Evolutionary conservation across 257 asterid species (phyloP), one percentile per base, ranked within the genome.

Genomic region (Gentiana straminea): DNA sequence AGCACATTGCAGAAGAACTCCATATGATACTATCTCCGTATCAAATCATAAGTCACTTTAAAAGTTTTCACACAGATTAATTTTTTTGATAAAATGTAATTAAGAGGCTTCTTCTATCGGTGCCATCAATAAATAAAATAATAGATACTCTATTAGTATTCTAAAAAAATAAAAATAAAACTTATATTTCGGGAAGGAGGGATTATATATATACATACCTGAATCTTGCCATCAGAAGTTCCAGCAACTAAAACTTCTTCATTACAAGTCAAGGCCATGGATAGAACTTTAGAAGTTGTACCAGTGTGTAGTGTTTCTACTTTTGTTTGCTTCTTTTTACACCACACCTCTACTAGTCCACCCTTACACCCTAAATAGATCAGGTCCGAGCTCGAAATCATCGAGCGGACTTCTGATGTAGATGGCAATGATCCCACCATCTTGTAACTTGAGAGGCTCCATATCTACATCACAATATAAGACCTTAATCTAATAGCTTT

Each of bases 181-280:
- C 24, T 24, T 24, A 24, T 24, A 24, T 24, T 24, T 24, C 24
- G 24, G 24, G 24, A 24, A 24, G 24, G 24, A 24, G 24, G 24
- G 24, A 24, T 24, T 24, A 24, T 24, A 24, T 24, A 5, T 1
- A 3, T 7, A 7, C 3, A 34, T 64, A 88, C 94, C 89, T 88
- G 94, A 75, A 88, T 81, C 74, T 52, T 83, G 45, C 97, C 97
- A 73, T 88, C 86, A 68, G 94, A 81, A 47, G 95, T 85, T 32
- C 95, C 97, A 60, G 76, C 55, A 38, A 81, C 71, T 45, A 88
- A 65, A 54, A 74, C 60, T 67, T 88, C 94, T 72, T 79, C 77
- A 66, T 75, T 71, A 41, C 64, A 33, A 61, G 78, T 86, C 53
- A 88, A 62, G 44, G 82, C 81, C 83, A 88, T 75, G 75, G 80